These are phyloP conservation scores for Lactarius akahatsu DNA, from an alignment of 768 basidiomycete genomes.

Conservation along the genomic window DNA sequence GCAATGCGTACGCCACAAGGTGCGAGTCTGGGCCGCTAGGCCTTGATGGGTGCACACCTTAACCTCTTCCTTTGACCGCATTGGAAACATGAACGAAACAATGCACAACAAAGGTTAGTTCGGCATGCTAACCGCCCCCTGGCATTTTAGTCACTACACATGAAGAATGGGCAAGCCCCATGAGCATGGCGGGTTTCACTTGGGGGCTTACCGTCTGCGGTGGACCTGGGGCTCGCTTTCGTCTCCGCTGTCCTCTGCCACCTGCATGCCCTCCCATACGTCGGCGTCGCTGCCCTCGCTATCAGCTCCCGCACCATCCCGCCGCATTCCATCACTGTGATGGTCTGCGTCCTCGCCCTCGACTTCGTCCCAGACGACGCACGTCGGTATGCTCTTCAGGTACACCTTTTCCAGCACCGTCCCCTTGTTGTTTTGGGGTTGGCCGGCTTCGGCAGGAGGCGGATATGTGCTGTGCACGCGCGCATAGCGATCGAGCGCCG, in stretches of 20 bases:
- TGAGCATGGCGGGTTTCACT: neutral
- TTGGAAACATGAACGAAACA: neutral
- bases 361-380: slow-evolving; percentile 58
- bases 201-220: slow-evolving; percentile 31
- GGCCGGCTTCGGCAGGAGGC: slow-evolving; percentile 48
- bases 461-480: slow-evolving; percentile 65
- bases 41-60: neutral
- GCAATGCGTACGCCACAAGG: neutral
- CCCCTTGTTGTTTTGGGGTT: slow-evolving; percentile 57
- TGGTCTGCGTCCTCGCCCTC: slow-evolving; percentile 11
- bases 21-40: neutral
- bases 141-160: neutral
- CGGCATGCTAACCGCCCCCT: neutral
- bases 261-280: slow-evolving; percentile 67
- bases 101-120: neutral
- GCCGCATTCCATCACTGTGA: slow-evolving; percentile 19
- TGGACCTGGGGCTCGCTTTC: slow-evolving; percentile 31
- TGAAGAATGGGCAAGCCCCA: neutral
- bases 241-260: slow-evolving; percentile 43
- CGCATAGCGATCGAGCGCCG: slow-evolving; percentile 65
- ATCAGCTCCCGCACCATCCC: slow-evolving; percentile 41
- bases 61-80: neutral
- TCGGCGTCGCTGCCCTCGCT: slow-evolving; percentile 38
- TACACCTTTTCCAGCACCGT: slow-evolving; percentile 62
- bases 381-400: slow-evolving; percentile 60